phyloP scores from a whole-genome alignment of 768 basidiomycete species.

The Rhizopogon vinicolor region DNA sequence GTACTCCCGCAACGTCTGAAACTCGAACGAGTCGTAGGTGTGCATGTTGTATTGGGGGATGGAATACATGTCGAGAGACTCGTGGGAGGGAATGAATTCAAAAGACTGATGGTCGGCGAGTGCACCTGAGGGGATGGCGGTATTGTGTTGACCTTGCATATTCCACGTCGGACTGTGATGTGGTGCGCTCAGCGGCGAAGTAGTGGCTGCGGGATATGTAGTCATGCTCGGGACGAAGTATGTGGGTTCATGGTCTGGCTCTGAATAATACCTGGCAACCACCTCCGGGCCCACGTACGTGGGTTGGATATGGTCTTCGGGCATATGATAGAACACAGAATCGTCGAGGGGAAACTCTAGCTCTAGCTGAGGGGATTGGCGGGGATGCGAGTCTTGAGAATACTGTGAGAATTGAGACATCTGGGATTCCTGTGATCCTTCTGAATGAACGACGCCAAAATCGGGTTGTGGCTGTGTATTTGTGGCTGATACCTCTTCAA shows the following conservation, averaged over 20 bases:
- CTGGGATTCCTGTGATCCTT: conserved; percentile 16
- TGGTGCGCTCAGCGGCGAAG: background rate
- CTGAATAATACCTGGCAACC: conserved; percentile 18
- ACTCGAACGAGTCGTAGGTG: conserved; percentile 29
- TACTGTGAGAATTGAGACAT: conserved; percentile 12
- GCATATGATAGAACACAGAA: conserved; percentile 10
- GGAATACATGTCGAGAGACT: conserved; percentile 14
- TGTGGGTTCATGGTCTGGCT: conserved; percentile 3
- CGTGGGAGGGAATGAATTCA: conserved; percentile 15
- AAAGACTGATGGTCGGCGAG: conserved; percentile 6
- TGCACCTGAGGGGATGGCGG: background rate
- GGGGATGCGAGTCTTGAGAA: conserved; percentile 1
- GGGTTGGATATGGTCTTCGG: conserved; percentile 17
- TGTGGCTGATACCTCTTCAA: background rate
- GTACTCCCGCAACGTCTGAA: conserved; percentile 28
- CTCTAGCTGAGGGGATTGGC: conserved; percentile 13
- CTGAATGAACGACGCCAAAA: conserved; percentile 5
- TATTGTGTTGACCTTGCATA: background rate
- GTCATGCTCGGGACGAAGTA: conserved; percentile 2
- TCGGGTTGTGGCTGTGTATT: background rate
- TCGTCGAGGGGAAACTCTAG: conserved; percentile 10
- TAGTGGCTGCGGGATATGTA: conserved; percentile 16
- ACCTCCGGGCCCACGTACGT: conserved; percentile 19
- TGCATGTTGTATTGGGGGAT: conserved; percentile 10
- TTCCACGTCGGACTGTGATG: background rate